These are phyloP conservation scores for Pleurotus tuoliensis DNA, from an alignment of 768 basidiomycete genomes.

Conservation along the genomic window DNA sequence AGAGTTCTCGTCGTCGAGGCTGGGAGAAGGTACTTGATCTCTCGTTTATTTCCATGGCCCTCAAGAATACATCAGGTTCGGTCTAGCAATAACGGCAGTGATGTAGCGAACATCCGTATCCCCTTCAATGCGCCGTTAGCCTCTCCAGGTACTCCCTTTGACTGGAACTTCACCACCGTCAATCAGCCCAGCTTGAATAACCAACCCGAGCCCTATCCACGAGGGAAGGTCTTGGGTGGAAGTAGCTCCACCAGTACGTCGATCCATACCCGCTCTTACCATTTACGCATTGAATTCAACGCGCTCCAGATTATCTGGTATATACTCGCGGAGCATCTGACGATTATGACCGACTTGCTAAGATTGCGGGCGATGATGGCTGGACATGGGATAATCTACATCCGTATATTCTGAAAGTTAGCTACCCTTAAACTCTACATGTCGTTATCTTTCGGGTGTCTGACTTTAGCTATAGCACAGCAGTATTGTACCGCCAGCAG, in stretches of 20 bases:
- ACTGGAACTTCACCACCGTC: slow-evolving; percentile 19
- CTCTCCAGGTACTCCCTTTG: not conserved
- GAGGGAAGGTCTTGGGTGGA: slow-evolving; percentile 17
- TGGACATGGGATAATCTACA: slow-evolving; percentile 24
- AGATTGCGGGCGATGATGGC: slow-evolving; percentile 20
- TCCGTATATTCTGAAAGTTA: slow-evolving; percentile 22
- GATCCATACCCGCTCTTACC: not conserved
- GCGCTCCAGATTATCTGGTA: slow-evolving; percentile 15
- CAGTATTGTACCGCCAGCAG: too few species aligned
- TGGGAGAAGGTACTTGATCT: not conserved
- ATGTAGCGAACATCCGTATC: not conserved
- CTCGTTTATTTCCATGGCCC: not conserved
- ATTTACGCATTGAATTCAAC: not conserved
- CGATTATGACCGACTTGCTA: slow-evolving; percentile 21
- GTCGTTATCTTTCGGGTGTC: too few species aligned
- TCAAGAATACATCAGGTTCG: not conserved
- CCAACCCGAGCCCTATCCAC: slow-evolving; percentile 11
- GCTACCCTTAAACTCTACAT: not conserved
- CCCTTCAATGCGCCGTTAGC: slow-evolving; percentile 1
- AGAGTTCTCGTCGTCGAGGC: slow-evolving; percentile 7
- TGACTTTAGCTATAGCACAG: too few species aligned
- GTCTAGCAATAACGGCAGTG: not conserved
- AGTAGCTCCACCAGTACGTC: slow-evolving; percentile 19
- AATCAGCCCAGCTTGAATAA: slow-evolving; percentile 14
- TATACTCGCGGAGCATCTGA: slow-evolving; percentile 22